phyloP scores from a whole-genome alignment of 2,329 filamentous ascomycete genomes.

The Neopestalotiopsis clavispora region DNA sequence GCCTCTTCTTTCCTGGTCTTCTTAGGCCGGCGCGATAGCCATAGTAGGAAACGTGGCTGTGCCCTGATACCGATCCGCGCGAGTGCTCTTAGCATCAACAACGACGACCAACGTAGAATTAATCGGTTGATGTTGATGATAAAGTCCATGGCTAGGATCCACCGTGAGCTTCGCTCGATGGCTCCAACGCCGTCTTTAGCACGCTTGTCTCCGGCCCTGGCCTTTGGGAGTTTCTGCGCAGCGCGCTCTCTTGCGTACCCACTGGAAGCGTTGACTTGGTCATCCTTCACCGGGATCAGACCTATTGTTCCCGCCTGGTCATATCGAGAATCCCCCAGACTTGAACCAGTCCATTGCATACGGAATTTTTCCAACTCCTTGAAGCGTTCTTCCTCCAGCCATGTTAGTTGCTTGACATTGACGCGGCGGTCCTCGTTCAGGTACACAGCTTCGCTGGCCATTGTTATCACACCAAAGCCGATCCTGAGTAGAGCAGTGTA shows the following conservation, averaged over 20 bases:
- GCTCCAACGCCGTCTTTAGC: conserved; percentile 74
- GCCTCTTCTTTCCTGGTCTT: conserved; percentile 31
- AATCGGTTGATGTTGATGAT: conserved; percentile 75
- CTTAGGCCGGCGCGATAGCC: conserved; percentile 52
- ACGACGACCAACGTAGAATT: conserved; percentile 61
- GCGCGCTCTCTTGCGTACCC: conserved; percentile 75
- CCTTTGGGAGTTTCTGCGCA: conserved; percentile 59
- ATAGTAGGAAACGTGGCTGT: conserved; percentile 67
- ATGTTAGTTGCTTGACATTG: conserved; percentile 77
- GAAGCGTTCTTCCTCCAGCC: conserved; percentile 88
- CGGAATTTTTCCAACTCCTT: conserved; percentile 72
- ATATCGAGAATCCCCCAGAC: conserved; percentile 51
- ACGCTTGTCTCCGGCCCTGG: conserved; percentile 49
- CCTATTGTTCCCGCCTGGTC: conserved; percentile 60
- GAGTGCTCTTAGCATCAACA: conserved; percentile 59
- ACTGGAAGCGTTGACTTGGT: conserved; percentile 47
- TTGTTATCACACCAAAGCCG: conserved; percentile 87
- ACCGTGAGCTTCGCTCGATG: conserved; percentile 77
- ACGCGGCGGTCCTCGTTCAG: conserved; percentile 86
- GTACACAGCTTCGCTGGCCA: conserved; percentile 94
- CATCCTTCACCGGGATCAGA: conserved; percentile 57
- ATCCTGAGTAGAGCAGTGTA: conserved; percentile 88
- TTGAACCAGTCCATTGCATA: conserved; percentile 54
- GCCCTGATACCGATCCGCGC: conserved; percentile 63
- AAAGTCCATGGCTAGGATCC: conserved; percentile 78